Evolutionary conservation across 176 grass and related monocot species (phyloP), one percentile per base, ranked within the genome.

Genomic region (Oryza officinalis): DNA sequence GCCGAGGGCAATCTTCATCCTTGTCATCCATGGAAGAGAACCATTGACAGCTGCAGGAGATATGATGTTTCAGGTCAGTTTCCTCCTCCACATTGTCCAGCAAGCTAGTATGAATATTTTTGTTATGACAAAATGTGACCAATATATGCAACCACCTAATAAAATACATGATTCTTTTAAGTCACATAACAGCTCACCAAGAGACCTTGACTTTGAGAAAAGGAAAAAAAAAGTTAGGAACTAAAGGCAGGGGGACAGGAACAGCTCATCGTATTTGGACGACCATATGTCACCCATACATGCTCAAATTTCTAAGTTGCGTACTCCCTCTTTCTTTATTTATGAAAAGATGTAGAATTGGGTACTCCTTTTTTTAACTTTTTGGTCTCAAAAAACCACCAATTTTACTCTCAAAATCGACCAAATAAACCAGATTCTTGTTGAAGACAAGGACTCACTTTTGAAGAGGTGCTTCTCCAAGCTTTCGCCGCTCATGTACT

Each of bases 391-490:
- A 12, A 15, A 33, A 69, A 63, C 38, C 27, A 74, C 63, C 8
- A 60, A 30, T 64, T 49, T 41, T 46, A 77, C 64, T 14, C 47
- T 52, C 37, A 43, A 75, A 57, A 6, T 61, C 28, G 44, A 86
- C 30, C 4, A 67, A 81, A 61, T n/a, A 7, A 44, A 71, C 10
- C 67, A 59, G 31, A 47, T 61, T 57, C 52, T 25, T 4, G 57
- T 61, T 61, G n/a, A 64, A 33, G 52, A 72, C 25, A 72, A 61
- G 25, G 30, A 82, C 90, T 93, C 88, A 97, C 95, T 86, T 65
- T 94, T 97, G 78, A 97, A 94, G 35, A 97, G 90, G 81, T 94
- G 90, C 65, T 84, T 97, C 85, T 97, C 92, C 20, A 97, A 80
- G 88, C 92, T 94, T 32, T 79, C 82, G 54, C 65, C 79, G 63